Evolutionary conservation across 1,139 yeast genomes (phyloP).

Genomic region (Yamadazyma jaroonii): DNA sequence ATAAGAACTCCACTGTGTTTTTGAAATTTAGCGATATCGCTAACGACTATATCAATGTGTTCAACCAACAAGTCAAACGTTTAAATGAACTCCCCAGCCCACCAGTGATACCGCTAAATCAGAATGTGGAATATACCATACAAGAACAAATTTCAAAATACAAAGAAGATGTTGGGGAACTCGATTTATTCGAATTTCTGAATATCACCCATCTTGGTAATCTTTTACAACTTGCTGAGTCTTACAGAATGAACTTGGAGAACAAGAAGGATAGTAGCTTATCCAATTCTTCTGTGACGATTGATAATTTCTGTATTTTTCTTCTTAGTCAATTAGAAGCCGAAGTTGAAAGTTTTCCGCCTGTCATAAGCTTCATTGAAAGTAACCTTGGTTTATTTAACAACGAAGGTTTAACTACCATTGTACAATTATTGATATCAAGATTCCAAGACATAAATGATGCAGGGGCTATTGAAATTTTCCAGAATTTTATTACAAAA

Average conservation of each 20-base stretch:
- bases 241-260: background rate
- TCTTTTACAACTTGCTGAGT: conserved; percentile 3
- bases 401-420: conserved; percentile 15
- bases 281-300: conserved; percentile 1
- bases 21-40: conserved; percentile 30
- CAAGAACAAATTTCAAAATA: conserved; percentile 2
- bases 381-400: conserved; percentile 18
- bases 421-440: conserved; percentile 2
- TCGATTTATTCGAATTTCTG: background rate
- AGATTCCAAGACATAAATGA: conserved; percentile 1
- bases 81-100: conserved; percentile 11
- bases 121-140: background rate
- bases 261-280: background rate
- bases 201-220: background rate
- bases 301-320: conserved; percentile 17
- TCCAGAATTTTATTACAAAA: background rate
- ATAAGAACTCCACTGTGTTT: conserved; percentile 15
- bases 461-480: background rate
- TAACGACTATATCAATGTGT: conserved; percentile 28
- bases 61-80: conserved; percentile 20
- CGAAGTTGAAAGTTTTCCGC: conserved; percentile 9
- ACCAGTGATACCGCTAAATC: conserved; percentile 10
- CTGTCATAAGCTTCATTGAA: conserved; percentile 17
- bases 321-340: conserved; percentile 12
- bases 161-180: background rate